A percentile compares a stretch with the other conserved stretches of the same genome.
phyloP scores from a whole-genome alignment of 2,329 filamentous ascomycete genomes.

The Pyrenochaeta sp. region DNA sequence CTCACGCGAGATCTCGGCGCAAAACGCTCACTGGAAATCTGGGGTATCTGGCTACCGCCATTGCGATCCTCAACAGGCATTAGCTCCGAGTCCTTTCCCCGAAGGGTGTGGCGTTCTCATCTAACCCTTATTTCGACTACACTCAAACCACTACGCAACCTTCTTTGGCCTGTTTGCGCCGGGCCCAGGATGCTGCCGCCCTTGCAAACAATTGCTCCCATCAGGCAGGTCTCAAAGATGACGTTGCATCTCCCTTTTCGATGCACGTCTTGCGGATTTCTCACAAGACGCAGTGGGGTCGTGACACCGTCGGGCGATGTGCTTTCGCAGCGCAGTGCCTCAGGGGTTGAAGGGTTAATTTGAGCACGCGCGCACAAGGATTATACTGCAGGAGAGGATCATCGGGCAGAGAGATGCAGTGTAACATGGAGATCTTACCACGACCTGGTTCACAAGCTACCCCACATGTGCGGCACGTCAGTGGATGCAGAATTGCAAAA shows the following conservation, averaged over 20 bases:
- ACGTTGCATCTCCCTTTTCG: constrained; percentile 4
- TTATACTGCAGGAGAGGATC: constrained; percentile 29
- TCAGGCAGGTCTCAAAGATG: constrained; percentile 21
- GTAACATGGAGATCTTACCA: constrained; percentile 19
- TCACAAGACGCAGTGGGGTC: constrained; percentile 31
- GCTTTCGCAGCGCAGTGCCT: constrained; percentile 2
- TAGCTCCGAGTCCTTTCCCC: constrained; percentile 18
- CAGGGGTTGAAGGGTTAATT: constrained; percentile 18
- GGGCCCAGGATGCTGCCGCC: constrained; percentile 7
- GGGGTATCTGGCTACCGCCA: constrained; percentile 16
- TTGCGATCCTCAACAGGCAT: constrained; percentile 34
- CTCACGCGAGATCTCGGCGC: constrained; percentile 21
- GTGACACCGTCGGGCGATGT: constrained; percentile 19
- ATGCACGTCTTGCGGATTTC: constrained; percentile 25
- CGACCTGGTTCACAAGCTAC: constrained; percentile 10
- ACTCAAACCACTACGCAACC: constrained; percentile 5
- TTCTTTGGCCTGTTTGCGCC: constrained; percentile 7
- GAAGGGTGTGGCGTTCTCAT: constrained; percentile 20
- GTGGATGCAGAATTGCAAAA: constrained; percentile 10
- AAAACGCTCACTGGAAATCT: constrained; percentile 14
- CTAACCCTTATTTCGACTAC: constrained; percentile 22
- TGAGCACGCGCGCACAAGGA: constrained; percentile 33
- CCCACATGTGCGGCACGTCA: constrained; percentile 13
- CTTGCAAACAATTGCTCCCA: constrained; percentile 13
- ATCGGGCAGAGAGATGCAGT: constrained; percentile 32